Base-by-base conservation (phyloP, 768 basidiomycete genomes). In the Lactarius psammicola region DNA sequence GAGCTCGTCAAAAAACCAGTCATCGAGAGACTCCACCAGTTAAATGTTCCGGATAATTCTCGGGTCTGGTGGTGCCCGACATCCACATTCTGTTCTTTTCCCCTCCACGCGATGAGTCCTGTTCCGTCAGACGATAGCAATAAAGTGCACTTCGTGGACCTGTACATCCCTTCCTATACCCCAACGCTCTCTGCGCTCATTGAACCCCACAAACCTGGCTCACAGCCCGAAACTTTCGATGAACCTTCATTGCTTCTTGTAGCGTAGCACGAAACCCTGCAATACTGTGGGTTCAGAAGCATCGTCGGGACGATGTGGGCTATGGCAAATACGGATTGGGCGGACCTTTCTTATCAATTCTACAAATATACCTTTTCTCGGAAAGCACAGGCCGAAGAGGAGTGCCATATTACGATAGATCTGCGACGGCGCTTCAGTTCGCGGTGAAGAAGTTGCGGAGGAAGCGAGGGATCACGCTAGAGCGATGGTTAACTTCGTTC, bases 61-160 rank as follows among this genome's bases (percentile, higher is more conserved):
- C 54, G 51, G 1, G 49, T 69, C 6, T 63, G 66, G 65, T 67
- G 66, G 68, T 69, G 66, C 38, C 60, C 68, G 0, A 68, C 68
- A 18, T 58, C 63, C 1, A 34, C 38, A 0, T 58, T 64, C 31
- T 64, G 56, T 10, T 51, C 56, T 5, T 46, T 64, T 49, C 63
- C 63, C 28, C 63, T 64, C 36, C 56, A 64, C 33, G 63, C 56
- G 0, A 64, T 64, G 44, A 56, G 56, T 7, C 62, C 56, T 17
- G 56, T 66, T 30, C 31, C 9, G 7, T 55, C 36, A 1, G 30
- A 60, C 9, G 64, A 9, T 17, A 2, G 20, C 7, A 2, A n/a
- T 1, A 28, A 40, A 7, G 36, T 23, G 8, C 36, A 62, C 26
- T 53, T 64, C 30, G 49, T 58, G 23, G 49, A 69, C 20, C 18